These are phyloP conservation scores for Taphrina deformans DNA, from an alignment of 1,139 yeast genomes.

Conservation along the genomic window DNA sequence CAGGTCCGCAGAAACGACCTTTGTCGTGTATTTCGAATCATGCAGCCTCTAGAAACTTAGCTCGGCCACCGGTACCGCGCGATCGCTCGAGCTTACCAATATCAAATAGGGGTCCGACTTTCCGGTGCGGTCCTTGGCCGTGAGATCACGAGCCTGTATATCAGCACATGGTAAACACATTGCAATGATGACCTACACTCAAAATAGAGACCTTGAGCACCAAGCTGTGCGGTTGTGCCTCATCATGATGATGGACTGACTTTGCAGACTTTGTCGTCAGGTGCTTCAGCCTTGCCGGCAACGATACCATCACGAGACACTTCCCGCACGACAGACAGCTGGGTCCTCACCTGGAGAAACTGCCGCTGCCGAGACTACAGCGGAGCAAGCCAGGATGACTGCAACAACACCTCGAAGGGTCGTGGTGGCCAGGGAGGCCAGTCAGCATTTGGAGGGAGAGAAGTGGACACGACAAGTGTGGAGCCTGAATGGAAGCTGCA, in stretches of 20 bases:
- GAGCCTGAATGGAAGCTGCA: too few relatives aligned
- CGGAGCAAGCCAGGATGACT: not conserved
- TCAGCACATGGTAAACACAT: not conserved
- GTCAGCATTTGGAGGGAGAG: not conserved
- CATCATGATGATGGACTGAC: not conserved
- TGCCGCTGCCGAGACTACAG: not conserved
- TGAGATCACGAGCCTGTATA: slow-evolving; percentile 38
- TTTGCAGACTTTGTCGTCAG: not conserved
- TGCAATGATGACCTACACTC: not conserved
- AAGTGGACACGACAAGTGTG: not conserved
- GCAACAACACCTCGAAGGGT: too few relatives aligned
- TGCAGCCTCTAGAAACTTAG: slow-evolving; percentile 40
- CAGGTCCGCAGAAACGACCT: slow-evolving; percentile 44
- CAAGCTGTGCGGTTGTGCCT: not conserved
- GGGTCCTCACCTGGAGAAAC: not conserved
- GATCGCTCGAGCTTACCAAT: slow-evolving; percentile 35
- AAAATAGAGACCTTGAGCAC: slow-evolving; percentile 5
- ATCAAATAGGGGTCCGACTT: slow-evolving; percentile 39
- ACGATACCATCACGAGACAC: not conserved
- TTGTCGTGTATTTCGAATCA: slow-evolving; percentile 45
- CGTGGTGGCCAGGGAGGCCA: too few relatives aligned
- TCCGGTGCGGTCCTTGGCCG: slow-evolving; percentile 39
- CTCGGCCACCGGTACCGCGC: slow-evolving; percentile 18
- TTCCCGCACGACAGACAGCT: not conserved
- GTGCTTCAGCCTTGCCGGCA: not conserved